Base-by-base conservation (phyloP, 2,329 filamentous ascomycete species). In the Fusarium fujikuroi region DNA sequence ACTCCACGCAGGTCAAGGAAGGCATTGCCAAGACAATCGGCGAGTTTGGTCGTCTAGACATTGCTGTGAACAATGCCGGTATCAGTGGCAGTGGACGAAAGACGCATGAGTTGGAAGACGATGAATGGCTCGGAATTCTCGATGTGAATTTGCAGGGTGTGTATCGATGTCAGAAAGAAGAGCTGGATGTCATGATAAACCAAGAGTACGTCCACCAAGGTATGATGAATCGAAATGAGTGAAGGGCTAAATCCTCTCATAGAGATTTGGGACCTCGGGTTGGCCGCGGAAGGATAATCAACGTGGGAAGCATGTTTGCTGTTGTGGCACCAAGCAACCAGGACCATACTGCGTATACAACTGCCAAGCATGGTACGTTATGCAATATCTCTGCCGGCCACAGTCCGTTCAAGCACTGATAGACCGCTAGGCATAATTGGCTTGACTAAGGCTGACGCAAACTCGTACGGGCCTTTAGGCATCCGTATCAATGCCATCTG, bases 401-500 rank as follows among this genome's bases (percentile, higher is more conserved):
- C 18, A 32, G 21, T 40, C 11, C 16, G 18, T 15, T 25, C 15
- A 8, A 32, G 21, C 9, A 11, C 15, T 32, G 21, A 56, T 11
- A 57, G 21, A 7, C 42, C 8, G 12, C 50, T 32, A 79, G 81
- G 76, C 36, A 84, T 88, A 9, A 74, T 89, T 56, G 87, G 87
- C 1, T 80, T 91, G 50, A 89, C 87, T 14, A 86, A 83, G 75
- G 84, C 84, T 5, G 88, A 90, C 70, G 88, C 86, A 4, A 84
- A 85, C 54, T 82, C 83, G 2, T 90, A 90, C 79, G 86, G 85
- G 2, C 75, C 81, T 8, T 75, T 82, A 54, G 85, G 84, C 7
- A 89, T 91, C 63, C 85, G 88, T 54, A 87, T 91, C 78, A 91
- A 91, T 74, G 88, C 87, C 6, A 85, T 91, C n/a, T 90, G 89